phyloP scores from a whole-genome alignment of 1,284 basidiomycete species.

The Trichosporon sp. region DNA sequence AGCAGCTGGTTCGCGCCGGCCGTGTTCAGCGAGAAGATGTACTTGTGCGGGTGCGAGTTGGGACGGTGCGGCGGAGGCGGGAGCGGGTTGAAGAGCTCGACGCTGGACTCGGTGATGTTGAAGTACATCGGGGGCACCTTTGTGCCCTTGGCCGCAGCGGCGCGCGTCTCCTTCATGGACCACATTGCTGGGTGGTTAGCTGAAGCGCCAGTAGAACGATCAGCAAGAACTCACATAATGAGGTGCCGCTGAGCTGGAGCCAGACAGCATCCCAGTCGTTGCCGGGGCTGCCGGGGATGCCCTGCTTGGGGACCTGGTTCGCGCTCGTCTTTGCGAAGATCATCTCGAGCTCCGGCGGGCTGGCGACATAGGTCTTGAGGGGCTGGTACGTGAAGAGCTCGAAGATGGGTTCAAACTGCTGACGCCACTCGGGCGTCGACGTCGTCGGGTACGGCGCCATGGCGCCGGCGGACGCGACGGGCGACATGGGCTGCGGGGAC shows the following conservation, averaged over 20 bases:
- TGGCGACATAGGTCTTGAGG: constrained; percentile 50
- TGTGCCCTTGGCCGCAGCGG: constrained; percentile 46
- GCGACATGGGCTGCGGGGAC: constrained; percentile 1
- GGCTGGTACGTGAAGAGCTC: constrained; percentile 47
- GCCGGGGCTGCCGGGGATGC: constrained; percentile 70
- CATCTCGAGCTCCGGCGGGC: constrained; percentile 50
- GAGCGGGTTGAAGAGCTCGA: constrained; percentile 55
- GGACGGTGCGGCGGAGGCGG: constrained; percentile 53
- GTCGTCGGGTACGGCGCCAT: not conserved
- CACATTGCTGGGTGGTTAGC: constrained; percentile 37
- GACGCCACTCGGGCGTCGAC: constrained; percentile 20
- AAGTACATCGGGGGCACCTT: constrained; percentile 47
- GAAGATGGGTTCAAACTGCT: constrained; percentile 41
- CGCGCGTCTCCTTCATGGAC: constrained; percentile 51
- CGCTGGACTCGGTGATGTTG: constrained; percentile 49
- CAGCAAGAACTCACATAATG: constrained; percentile 59
- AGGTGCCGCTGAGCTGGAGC: constrained; percentile 89
- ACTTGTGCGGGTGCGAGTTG: constrained; percentile 54
- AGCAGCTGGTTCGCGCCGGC: constrained; percentile 86
- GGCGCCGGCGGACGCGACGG: not conserved
- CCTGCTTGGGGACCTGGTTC: constrained; percentile 52
- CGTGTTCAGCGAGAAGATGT: constrained; percentile 88
- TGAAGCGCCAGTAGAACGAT: not conserved
- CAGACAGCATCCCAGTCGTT: constrained; percentile 90
- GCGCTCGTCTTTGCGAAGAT: constrained; percentile 49